phyloP scores from a whole-genome alignment of 805 yeast species.

The Brettanomyces custersianus region DNA sequence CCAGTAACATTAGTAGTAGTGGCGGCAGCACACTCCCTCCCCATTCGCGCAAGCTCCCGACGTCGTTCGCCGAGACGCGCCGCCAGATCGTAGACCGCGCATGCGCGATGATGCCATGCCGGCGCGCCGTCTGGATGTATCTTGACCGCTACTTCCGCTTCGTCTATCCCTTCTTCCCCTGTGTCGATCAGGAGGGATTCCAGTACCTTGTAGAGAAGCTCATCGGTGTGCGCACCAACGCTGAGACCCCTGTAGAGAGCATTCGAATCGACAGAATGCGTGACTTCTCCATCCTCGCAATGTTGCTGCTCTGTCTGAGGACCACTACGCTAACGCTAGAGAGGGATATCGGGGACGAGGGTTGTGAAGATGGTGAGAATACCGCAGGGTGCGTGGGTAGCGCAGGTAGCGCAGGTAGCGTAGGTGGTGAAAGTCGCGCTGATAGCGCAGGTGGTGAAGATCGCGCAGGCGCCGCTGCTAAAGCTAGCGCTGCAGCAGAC shows the following conservation, averaged over 20 bases:
- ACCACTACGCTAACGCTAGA: conserved; percentile 29
- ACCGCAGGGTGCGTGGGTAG: too few species aligned
- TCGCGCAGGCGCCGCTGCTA: conserved; percentile 16
- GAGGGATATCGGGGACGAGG: too few species aligned
- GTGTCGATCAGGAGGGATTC: conserved; percentile 31
- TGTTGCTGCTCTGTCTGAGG: conserved; percentile 33
- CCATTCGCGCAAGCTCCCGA: too few species aligned
- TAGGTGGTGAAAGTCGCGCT: conserved; percentile 20
- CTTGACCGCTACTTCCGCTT: conserved; percentile 36
- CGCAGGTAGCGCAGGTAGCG: too few species aligned
- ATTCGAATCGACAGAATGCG: conserved; percentile 32
- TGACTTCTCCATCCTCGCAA: conserved; percentile 41
- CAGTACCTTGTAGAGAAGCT: conserved; percentile 25
- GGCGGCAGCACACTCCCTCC: too few species aligned
- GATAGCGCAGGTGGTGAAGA: conserved; percentile 16
- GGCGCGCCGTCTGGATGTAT: conserved; percentile 38
- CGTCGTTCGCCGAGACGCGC: too few species aligned
- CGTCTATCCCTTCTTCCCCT: conserved; percentile 41
- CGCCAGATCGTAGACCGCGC: too few species aligned
- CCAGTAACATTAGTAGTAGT: too few species aligned
- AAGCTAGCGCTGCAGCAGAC: too few species aligned
- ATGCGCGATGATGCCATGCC: too few species aligned
- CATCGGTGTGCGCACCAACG: conserved; percentile 22
- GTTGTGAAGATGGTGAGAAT: too few species aligned
- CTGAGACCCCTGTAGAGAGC: conserved; percentile 23